Base-by-base conservation (phyloP, 495 filamentous ascomycete genomes). In the Podospora didyma region DNA sequence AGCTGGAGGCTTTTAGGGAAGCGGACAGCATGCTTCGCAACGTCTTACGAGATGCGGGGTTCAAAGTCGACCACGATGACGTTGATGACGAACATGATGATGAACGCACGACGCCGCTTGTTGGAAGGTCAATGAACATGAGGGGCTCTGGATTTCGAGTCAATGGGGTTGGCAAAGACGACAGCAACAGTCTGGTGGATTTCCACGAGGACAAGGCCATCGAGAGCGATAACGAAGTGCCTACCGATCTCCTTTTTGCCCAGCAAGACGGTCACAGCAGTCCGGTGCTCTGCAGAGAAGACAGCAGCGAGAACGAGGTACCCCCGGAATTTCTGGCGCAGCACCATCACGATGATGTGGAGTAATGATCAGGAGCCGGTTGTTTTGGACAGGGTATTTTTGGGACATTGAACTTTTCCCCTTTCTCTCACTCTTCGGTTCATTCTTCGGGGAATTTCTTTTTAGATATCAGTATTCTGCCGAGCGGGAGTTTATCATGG, bases 1-100 rank as follows among this genome's bases (percentile, higher is more conserved):
- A 98, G 63, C 68, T 96, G 3, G 88, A 93, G 61, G 92, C 95
- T 7, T 83, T 96, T 51, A 77, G 71, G 49, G 85, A 92, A 63
- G 89, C 86, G 10, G 78, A 81, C 53, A 72, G 72, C 2, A 79
- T 96, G 59, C 73, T 97, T 49, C 71, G 79, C 31, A 76, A 73
- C 17, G 76, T 75, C 2, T 68, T 89, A 12, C 63, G 66, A 2
- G 51, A 50, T 12, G 61, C 64, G 1, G 66, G 67, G 1, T 69
- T 70, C 34, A 65, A 54, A 4, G n/a, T 59, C n/a, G 49, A 46
- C 34, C 49, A 31, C 56, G 44, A 49, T 20, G 51, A 60, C 7
- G 34, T 52, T 0, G 50, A 54, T 19, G 59, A 57, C 10, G 58
- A 57, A 11, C 50, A 62, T 1, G 44, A 64, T 1, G 51, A 56